Evolutionary conservation across 2,329 filamentous ascomycete species (phyloP).

Genomic region (Aspergillus terreus): DNA sequence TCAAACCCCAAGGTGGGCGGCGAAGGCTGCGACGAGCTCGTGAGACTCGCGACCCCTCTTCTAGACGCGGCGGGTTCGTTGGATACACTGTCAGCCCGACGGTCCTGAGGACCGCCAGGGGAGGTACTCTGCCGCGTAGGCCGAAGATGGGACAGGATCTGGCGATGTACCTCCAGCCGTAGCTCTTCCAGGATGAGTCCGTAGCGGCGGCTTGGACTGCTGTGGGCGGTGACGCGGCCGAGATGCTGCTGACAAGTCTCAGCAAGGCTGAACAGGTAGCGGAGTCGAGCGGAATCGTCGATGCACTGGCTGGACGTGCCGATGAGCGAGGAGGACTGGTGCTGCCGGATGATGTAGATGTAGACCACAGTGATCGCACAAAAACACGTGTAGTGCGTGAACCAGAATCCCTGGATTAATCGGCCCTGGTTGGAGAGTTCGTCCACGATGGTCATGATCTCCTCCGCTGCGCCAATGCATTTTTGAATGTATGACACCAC

Average conservation of each 20-base stretch:
- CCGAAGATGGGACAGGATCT: background rate
- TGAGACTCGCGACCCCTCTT: background rate
- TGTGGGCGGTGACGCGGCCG: background rate
- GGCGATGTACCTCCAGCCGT: background rate
- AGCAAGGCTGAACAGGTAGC: background rate
- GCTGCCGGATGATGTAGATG: background rate
- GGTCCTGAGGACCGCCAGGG: background rate
- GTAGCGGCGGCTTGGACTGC: background rate
- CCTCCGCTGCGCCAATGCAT: background rate
- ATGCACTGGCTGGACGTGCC: background rate
- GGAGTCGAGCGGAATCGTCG: background rate
- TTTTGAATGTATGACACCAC: background rate
- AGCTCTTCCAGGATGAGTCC: background rate
- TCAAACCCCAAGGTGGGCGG: background rate
- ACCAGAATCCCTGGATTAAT: background rate
- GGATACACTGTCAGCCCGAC: background rate
- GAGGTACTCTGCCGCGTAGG: background rate
- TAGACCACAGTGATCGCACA: background rate
- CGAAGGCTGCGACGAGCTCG: background rate
- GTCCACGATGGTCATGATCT: background rate
- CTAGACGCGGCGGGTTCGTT: background rate
- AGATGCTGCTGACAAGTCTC: constrained; percentile 1
- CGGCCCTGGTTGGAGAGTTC: background rate
- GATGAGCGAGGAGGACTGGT: background rate
- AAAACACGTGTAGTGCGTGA: background rate